A percentile compares a stretch with the other conserved stretches of the same genome.
Conservation (phyloP, 2,329 filamentous ascomycete species). For the Pseudogymnoascus sp. region DNA sequence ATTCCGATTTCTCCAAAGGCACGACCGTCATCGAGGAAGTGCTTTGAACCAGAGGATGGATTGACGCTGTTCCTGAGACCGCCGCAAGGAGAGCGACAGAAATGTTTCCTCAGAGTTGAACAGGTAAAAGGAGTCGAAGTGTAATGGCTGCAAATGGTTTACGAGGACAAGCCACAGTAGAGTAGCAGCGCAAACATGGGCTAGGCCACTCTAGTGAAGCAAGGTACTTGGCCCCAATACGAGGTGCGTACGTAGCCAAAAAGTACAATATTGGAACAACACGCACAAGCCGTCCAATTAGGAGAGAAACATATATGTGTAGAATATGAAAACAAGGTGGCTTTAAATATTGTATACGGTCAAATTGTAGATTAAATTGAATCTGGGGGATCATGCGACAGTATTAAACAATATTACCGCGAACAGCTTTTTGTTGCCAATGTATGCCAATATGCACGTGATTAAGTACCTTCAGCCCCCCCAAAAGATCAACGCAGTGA, state of each 20-base stretch:
- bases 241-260: not conserved
- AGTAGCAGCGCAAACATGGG: constrained; percentile 5
- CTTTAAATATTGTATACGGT: not conserved
- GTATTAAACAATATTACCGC: not conserved
- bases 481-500: not conserved
- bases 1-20: not conserved
- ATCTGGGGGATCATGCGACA: not conserved
- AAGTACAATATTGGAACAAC: not conserved
- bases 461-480: not conserved
- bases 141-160: constrained; percentile 3
- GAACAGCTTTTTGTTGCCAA: not conserved
- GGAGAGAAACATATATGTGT: not conserved
- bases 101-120: not conserved
- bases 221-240: not conserved
- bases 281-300: not conserved
- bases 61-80: not conserved
- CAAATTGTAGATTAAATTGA: not conserved
- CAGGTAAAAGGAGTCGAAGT: not conserved
- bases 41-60: not conserved
- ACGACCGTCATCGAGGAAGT: not conserved
- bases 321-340: not conserved
- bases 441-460: not conserved
- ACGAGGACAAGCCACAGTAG: constrained; percentile 1
- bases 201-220: not conserved
- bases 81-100: not conserved